Evolutionary conservation across 345 rosid genomes (phyloP), one percentile per base, ranked within the genome.

Genomic region (Xanthoceras sorbifolium): DNA sequence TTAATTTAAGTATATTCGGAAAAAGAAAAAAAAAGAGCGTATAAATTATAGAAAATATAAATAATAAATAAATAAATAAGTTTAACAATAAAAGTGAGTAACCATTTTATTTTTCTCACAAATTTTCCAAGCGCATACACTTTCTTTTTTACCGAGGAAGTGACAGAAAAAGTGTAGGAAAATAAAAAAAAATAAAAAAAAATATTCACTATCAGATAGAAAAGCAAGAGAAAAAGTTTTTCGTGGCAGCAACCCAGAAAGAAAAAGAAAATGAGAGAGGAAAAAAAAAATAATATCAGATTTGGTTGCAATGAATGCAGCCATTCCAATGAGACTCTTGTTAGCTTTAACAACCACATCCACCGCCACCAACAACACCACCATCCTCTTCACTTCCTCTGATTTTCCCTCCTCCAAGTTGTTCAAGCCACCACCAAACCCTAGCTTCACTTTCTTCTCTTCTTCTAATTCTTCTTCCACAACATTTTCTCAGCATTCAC

Each of bases 281-380:
- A 12, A 5, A 50, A 42, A 10, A 42, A 48, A 48, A 55, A 22
- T n/a, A 55, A 55, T n/a, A 57, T 57, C 62, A 57, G 62, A 57
- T 57, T 55, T 22, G 28, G 62, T 57, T 57, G 28, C 62, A 57
- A 57, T 57, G 62, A 57, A 28, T 28, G 62, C 62, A 57, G 62
- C 28, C 62, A n/a, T 57, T 6, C 62, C 62, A 22, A 57, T 57
- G 62, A 57, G 62, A 57, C 26, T 57, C 62, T 3, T 57, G 62
- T 9, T 57, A 14, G 28, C 62, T 57, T 57, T 57, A 8, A 57
- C 62, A 23, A 22, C 28, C n/a, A n/a, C n/a, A n/a, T n/a, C n/a
- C n/a, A n/a, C n/a, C 1, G 5, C 60, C 25, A 4, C 60, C 25
- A n/a, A 23, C 23, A 6, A 1, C 25, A 22, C 61, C 62, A 23